phyloP scores from a whole-genome alignment of 768 basidiomycete genomes.

The Boletellus emodensis region DNA sequence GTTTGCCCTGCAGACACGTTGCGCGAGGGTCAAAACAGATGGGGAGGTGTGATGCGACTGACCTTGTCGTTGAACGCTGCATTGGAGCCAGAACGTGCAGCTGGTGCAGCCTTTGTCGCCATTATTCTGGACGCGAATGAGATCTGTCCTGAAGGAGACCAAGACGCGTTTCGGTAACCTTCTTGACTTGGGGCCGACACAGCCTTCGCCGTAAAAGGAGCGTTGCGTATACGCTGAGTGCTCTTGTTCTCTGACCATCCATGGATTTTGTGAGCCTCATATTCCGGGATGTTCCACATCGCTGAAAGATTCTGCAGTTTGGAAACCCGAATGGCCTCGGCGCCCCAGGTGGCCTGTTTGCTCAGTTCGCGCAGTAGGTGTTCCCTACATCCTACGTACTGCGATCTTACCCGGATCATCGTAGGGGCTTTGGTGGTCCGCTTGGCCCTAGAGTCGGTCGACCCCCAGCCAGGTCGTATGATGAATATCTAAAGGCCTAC shows the following conservation, averaged over 20 bases:
- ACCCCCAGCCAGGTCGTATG: slow-evolving; percentile 68
- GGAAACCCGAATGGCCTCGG: slow-evolving; percentile 32
- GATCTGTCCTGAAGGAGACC: slow-evolving; percentile 5
- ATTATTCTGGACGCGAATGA: slow-evolving; percentile 17
- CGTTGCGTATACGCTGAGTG: slow-evolving; percentile 21
- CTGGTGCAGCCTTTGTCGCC: slow-evolving; percentile 23
- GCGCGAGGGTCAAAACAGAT: slow-evolving; percentile 3
- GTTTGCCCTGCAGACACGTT: slow-evolving; percentile 73
- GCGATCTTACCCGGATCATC: slow-evolving; percentile 18
- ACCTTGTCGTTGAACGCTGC: slow-evolving; percentile 88
- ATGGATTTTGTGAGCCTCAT: slow-evolving; percentile 39
- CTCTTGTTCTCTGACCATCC: slow-evolving; percentile 21
- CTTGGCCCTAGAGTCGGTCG: slow-evolving; percentile 45
- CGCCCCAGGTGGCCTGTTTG: slow-evolving; percentile 58
- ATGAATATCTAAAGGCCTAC: slow-evolving; percentile 92
- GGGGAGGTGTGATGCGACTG: neutral
- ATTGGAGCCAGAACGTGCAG: slow-evolving; percentile 51
- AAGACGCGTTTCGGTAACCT: slow-evolving; percentile 18
- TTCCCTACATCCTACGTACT: neutral
- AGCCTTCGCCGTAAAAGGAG: slow-evolving; percentile 29
- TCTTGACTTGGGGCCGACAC: slow-evolving; percentile 23
- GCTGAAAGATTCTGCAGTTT: slow-evolving; percentile 30
- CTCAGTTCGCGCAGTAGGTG: slow-evolving; percentile 60
- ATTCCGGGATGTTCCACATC: neutral
- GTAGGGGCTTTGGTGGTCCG: slow-evolving; percentile 52